Base-by-base conservation (phyloP, 306 rosid genomes). In the Ammopiptanthus mongolicus region DNA sequence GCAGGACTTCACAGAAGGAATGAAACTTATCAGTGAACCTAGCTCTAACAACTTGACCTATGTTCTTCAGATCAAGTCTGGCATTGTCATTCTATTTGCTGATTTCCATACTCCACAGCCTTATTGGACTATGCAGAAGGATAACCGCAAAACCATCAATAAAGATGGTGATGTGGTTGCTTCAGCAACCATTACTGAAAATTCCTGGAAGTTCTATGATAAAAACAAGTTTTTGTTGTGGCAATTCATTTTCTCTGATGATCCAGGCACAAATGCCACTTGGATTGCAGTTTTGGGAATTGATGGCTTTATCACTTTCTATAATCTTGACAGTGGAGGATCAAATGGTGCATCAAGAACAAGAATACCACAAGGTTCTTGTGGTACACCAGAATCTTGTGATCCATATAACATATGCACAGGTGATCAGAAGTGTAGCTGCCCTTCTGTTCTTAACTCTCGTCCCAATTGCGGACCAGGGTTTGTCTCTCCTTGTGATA, bases 121-220 rank as follows among this genome's bases (percentile, higher is more conserved):
- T 78, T 95, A 92, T 76, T 95, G 99, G 97, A 85, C 97, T 42
- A 81, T 92, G 87, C 80, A 75, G 55, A 85, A 76, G 23, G 99
- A 95, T 64, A 78, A 1, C 69, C 83, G 99, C 13, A 92, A 36
- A 73, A 86, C 77, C 5, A 77, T 81, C 74, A 73, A 90, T 62
- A 37, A 68, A 74, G 87, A 65, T 1, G 90, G 90, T 8, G 81
- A 82, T 15, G 75, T 17, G 1, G 91, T 86, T n/a, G 75, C 79
- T 79, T 77, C 56, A 5, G 91, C 93, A 3, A 81, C 83, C n/a
- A 44, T 95, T 0, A 79, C n/a, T 65, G 82, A 50, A n/a, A 95
- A 89, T 63, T 95, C 99, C 0, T 95, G 99, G 99, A 90, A 80
- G 42, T 86, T 92, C 76, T 95, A 87, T 78, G 96, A 87, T 71